Conservation (phyloP, 257 asterid genomes). For the Solanum sitiens region DNA sequence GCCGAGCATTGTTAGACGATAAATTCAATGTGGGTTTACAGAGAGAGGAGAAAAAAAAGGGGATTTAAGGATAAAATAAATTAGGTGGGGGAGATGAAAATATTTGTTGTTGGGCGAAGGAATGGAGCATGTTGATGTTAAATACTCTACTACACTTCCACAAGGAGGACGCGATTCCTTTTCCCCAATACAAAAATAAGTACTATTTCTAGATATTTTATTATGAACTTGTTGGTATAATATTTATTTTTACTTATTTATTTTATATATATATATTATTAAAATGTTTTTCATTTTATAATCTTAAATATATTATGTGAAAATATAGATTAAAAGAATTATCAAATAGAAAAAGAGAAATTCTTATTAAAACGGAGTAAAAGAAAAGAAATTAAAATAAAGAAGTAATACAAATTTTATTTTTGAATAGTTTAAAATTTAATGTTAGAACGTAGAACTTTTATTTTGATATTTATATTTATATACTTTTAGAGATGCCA, state of each 20-base stretch:
- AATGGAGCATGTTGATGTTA: not conserved
- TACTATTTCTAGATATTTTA: too few species aligned
- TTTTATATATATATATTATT: too few species aligned
- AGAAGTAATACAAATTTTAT: not conserved
- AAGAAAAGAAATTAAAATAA: too few species aligned
- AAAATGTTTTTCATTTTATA: too few species aligned
- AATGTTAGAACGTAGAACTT: not conserved
- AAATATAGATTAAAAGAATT: not conserved
- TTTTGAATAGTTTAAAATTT: not conserved
- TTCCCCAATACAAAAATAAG: not conserved
- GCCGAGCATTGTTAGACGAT: slow-evolving; percentile 7
- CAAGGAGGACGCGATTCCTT: not conserved
- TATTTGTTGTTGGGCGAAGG: not conserved
- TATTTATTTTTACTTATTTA: too few species aligned
- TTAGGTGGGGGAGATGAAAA: not conserved
- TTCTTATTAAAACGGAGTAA: too few species aligned
- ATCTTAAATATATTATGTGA: too few species aligned
- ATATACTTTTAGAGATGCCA: not conserved
- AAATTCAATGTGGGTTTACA: not conserved
- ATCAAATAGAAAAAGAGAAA: not conserved
- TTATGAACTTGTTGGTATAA: not conserved
- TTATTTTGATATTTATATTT: not conserved
- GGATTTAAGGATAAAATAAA: not conserved
- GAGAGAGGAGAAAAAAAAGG: not conserved
- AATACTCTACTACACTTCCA: not conserved